These are phyloP conservation scores for Colletotrichum sidae DNA, from an alignment of 2,329 filamentous ascomycete species.

Conservation along the genomic window DNA sequence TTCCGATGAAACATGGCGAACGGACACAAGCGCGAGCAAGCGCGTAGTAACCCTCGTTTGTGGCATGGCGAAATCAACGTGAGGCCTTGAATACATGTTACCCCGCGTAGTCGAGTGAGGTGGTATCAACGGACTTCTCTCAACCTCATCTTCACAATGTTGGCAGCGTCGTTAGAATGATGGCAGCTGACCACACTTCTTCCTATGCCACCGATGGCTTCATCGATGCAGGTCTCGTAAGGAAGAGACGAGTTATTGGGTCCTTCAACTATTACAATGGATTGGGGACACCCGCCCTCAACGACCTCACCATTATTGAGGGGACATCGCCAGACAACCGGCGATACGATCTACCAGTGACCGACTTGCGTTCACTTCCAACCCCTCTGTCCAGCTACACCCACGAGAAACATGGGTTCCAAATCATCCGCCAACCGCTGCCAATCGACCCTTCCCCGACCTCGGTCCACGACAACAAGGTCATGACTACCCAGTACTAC, in stretches of 20 bases:
- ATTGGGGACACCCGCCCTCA: not conserved
- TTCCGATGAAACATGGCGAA: too few relatives aligned
- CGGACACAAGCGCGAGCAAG: too few relatives aligned
- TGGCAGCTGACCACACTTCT: too few relatives aligned
- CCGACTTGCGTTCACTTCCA: constrained; percentile 11
- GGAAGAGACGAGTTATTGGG: not conserved
- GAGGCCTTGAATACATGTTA: too few relatives aligned
- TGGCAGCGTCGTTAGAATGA: too few relatives aligned
- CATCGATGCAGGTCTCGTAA: too few relatives aligned
- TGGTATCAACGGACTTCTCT: too few relatives aligned
- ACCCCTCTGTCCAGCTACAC: constrained; percentile 12
- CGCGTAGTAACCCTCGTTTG: too few relatives aligned
- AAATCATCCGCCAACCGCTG: constrained; percentile 10
- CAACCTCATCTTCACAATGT: too few relatives aligned
- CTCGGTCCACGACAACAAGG: constrained; percentile 10
- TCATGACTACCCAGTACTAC: constrained; percentile 14
- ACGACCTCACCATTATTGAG: constrained; percentile 17
- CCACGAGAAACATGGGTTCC: constrained; percentile 17
- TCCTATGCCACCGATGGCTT: too few relatives aligned
- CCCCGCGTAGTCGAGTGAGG: too few relatives aligned
- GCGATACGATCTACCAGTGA: constrained; percentile 16
- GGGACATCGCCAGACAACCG: constrained; percentile 21
- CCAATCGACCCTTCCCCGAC: constrained; percentile 10
- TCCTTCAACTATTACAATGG: constrained; percentile 19
- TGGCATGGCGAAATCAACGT: too few relatives aligned